These are phyloP conservation scores for Pestalotiopsis sp. DNA, from an alignment of 2,329 filamentous ascomycete species.

Conservation along the genomic window DNA sequence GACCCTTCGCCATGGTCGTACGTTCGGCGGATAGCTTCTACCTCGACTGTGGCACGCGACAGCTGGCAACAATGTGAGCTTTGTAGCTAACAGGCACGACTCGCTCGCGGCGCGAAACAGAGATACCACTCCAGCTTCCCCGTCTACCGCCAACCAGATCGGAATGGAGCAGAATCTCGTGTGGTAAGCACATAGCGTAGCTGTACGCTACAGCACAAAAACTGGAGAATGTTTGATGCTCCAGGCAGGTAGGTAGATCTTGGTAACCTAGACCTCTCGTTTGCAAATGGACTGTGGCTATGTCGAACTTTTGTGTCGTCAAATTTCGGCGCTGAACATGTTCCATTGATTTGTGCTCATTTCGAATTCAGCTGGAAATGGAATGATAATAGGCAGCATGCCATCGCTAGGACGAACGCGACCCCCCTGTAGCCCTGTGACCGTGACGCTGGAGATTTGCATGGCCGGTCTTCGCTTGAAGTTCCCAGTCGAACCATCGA, in stretches of 20 bases:
- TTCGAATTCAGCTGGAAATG: not conserved
- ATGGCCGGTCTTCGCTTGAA: not conserved
- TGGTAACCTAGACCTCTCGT: not conserved
- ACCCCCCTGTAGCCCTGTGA: not conserved
- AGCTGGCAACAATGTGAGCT: not conserved
- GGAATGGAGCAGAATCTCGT: not conserved
- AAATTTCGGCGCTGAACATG: not conserved
- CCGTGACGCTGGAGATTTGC: constrained; percentile 1
- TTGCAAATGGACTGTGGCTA: not conserved
- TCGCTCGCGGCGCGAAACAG: not conserved
- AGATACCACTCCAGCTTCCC: not conserved
- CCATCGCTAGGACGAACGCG: not conserved
- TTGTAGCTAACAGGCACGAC: not conserved
- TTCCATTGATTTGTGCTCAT: not conserved
- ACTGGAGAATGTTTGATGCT: not conserved
- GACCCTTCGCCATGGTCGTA: not conserved
- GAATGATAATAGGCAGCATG: not conserved
- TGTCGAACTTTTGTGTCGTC: not conserved
- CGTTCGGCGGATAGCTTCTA: not conserved
- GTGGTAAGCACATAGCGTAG: not conserved
- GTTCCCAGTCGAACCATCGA: not conserved
- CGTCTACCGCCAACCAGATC: not conserved
- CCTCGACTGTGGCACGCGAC: not conserved
- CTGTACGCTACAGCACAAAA: not conserved
- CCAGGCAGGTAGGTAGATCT: not conserved